These are phyloP conservation scores for Epichloe sp. DNA, from an alignment of 2,329 filamentous ascomycete genomes.

Conservation along the genomic window DNA sequence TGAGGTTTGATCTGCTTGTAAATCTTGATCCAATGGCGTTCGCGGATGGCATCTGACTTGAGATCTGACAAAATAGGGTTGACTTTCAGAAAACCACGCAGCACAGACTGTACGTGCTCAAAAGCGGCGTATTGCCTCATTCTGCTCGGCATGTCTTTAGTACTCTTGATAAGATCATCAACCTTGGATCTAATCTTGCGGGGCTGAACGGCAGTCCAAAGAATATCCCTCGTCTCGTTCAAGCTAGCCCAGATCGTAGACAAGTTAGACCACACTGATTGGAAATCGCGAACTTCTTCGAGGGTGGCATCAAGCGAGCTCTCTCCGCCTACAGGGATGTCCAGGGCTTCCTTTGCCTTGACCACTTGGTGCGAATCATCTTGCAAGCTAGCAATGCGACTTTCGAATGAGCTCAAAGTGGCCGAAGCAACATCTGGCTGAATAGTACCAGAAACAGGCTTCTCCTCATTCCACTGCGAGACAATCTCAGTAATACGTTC, in stretches of 20 bases:
- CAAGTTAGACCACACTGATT: slow-evolving; percentile 92
- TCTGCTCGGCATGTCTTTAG: slow-evolving; percentile 95
- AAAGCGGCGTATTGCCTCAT: slow-evolving; percentile 99
- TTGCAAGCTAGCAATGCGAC: slow-evolving; percentile 70
- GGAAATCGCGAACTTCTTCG: slow-evolving; percentile 96
- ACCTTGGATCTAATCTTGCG: slow-evolving; percentile 83
- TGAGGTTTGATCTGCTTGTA: slow-evolving; percentile 91
- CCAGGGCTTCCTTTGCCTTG: slow-evolving; percentile 92
- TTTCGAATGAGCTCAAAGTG: slow-evolving; percentile 71
- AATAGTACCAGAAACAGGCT: slow-evolving; percentile 90
- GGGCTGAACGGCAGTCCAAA: slow-evolving; percentile 93
- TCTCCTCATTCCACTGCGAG: slow-evolving; percentile 85
- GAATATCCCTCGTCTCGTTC: slow-evolving; percentile 79
- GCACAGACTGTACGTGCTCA: slow-evolving; percentile 87
- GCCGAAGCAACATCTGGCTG: slow-evolving; percentile 78
- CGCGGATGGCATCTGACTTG: slow-evolving; percentile 91
- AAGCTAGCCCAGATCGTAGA: slow-evolving; percentile 95
- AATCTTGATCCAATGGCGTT: slow-evolving; percentile 94
- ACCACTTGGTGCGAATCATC: slow-evolving; percentile 86
- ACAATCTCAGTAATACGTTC: slow-evolving; percentile 81
- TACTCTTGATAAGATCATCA: slow-evolving; percentile 90
- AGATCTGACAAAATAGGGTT: slow-evolving; percentile 79
- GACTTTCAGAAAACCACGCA: slow-evolving; percentile 80
- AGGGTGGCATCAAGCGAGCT: slow-evolving; percentile 73
- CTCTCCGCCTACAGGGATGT: slow-evolving; percentile 68